Base-by-base conservation (phyloP, 2,329 filamentous ascomycete genomes). In the Pezizomycotina sp. region DNA sequence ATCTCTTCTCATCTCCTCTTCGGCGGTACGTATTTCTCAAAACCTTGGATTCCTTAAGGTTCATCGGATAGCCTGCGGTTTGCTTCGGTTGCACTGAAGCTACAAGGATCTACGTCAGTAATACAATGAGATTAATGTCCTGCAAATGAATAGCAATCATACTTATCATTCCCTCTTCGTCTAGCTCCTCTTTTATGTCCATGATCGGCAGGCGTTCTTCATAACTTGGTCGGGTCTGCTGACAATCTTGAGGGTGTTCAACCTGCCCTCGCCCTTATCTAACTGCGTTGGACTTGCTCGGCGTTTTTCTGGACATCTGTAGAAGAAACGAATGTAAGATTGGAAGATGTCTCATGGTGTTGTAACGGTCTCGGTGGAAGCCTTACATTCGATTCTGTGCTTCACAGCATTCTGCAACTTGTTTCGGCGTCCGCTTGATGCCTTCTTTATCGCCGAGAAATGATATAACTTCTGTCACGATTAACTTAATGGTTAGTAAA, bases 121-220 rank as follows among this genome's bases (percentile, higher is more conserved):
- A 20, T 8, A 10, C n/a, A 19, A 31, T 27, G 14, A 34, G 33
- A 25, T 28, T 40, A 16, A 44, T 31, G 24, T 37, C 30, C 41
- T 44, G 14, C 30, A 10, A 12, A 14, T 24, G 16, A 4, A 13
- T 4, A 15, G 38, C 34, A 39, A 26, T 39, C 47, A 32, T 27
- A 52, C 50, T 43, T 12, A 92, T 58, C 3, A 95, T 89, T 37
- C 75, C 89, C 7, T 92, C 71, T 6, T 93, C 84, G 52, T 95
- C 89, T 15, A 95, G 63, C 59, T 92, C 73, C 58, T 98, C 89
- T 36, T 82, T 64, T 47, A 98, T 95, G 50, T 95, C 89, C 20
- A 78, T 84, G 40, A 95, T 69, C 0, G 83, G 79, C 33, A 83
- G 62, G 1, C 73, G 74, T 8, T 74, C 72, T 42, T 78, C 76